Percentiles rank a stretch among this genome's conserved stretches.
Evolutionary conservation across 2,329 filamentous ascomycete genomes (phyloP).

Genomic region (Pestalotiopsis sp.): DNA sequence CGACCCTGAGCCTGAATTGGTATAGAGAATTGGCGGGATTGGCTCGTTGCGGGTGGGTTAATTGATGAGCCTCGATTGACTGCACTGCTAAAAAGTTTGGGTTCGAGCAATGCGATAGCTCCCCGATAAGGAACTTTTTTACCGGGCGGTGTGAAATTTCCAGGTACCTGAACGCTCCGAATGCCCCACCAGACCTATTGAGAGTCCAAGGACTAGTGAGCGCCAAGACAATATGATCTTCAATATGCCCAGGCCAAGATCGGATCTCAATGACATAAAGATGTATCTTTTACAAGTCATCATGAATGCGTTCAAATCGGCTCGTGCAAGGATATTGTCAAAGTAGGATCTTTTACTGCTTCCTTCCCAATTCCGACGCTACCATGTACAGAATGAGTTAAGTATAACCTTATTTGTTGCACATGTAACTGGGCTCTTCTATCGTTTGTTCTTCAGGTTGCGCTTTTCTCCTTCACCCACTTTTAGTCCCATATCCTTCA

Average conservation of each 20-base stretch:
- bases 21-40: background rate
- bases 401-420: background rate
- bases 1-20: background rate
- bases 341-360: background rate
- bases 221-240: background rate
- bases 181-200: background rate
- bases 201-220: background rate
- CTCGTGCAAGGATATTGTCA: no score
- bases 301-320: no score
- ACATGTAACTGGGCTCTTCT: background rate
- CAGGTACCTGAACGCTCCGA: background rate
- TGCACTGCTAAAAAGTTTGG: constrained; percentile 3
- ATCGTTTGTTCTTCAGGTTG: constrained; percentile 2
- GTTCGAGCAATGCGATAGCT: background rate
- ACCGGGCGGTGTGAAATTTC: background rate
- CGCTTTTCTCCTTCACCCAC: constrained; percentile 7
- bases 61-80: background rate
- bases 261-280: no score
- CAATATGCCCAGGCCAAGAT: no score
- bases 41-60: background rate
- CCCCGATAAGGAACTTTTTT: constrained; percentile 8
- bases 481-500: constrained; percentile 42
- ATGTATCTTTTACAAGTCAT: no score
- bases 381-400: background rate
- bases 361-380: background rate